Conservation (phyloP, 352 stramenopile genomes). For the Phytophthora chlamydospora region DNA sequence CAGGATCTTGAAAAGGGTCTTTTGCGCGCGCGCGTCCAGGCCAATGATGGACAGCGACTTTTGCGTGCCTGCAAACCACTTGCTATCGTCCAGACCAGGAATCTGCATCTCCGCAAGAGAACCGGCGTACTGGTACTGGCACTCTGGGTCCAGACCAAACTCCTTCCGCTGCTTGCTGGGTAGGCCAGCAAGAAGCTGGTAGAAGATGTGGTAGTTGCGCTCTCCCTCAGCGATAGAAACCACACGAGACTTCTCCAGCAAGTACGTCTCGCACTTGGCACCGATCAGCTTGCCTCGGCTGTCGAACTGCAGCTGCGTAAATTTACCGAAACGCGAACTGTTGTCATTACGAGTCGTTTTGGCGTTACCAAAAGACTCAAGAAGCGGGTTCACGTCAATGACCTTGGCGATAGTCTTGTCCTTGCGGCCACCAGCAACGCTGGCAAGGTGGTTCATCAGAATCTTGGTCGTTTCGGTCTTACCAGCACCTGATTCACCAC, state of each 20-base stretch:
- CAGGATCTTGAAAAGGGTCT: conserved; percentile 84
- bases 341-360: conserved; percentile 95
- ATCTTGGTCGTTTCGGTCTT: conserved; percentile 99
- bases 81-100: conserved; percentile 82
- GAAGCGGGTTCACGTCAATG: conserved; percentile 92
- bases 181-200: conserved; percentile 90
- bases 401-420: conserved; percentile 92
- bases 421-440: conserved; percentile 79
- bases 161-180: conserved; percentile 58
- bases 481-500: conserved; percentile 84
- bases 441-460: conserved; percentile 90
- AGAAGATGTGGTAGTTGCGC: conserved; percentile 98
- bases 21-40: conserved; percentile 57
- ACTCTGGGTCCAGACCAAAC: conserved; percentile 66
- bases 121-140: conserved; percentile 80
- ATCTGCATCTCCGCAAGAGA: conserved; percentile 81
- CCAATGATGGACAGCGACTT: conserved; percentile 85
- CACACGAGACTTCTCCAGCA: conserved; percentile 97
- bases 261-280: conserved; percentile 93
- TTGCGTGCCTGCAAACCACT: conserved; percentile 83
- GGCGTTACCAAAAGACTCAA: conserved; percentile 95
- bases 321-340: conserved; percentile 91
- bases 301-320: conserved; percentile 91
- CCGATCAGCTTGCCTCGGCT: conserved; percentile 76
- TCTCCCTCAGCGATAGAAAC: conserved; percentile 95